phyloP scores from a whole-genome alignment of 257 asterid genomes.

The Penstemon barbatus region DNA sequence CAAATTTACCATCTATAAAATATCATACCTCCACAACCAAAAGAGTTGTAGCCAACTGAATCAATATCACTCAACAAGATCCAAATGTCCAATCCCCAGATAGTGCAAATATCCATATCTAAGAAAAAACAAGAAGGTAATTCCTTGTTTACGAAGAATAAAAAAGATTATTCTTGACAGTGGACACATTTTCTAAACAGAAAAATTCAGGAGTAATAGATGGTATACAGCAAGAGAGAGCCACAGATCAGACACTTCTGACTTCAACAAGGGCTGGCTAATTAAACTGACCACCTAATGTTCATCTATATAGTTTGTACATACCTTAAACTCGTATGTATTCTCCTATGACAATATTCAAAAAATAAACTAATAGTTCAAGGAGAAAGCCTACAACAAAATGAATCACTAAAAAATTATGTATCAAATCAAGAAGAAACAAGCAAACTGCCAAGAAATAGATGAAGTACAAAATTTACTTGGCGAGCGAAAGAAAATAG shows the following conservation, averaged over 20 bases:
- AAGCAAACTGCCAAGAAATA: not conserved
- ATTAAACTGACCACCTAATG: constrained; percentile 6
- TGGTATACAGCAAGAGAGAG: not conserved
- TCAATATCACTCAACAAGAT: constrained; percentile 65
- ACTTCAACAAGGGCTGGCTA: constrained; percentile 5
- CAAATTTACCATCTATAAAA: constrained; percentile 66
- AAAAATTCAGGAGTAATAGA: not conserved
- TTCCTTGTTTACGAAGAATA: constrained; percentile 43
- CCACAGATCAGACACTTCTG: not conserved
- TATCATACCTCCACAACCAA: constrained; percentile 84
- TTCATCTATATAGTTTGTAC: constrained; percentile 5
- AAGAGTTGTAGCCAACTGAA: constrained; percentile 70
- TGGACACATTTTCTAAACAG: constrained; percentile 27
- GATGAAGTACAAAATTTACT: not conserved
- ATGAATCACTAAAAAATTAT: not conserved
- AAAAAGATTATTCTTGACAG: constrained; percentile 25
- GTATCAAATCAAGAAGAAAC: not conserved
- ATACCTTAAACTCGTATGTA: not conserved
- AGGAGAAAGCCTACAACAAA: not conserved
- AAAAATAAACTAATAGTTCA: not conserved
- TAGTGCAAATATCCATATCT: constrained; percentile 83
- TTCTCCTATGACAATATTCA: not conserved
- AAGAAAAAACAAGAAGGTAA: constrained; percentile 49
- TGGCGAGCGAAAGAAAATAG: not conserved
- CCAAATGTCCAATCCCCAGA: constrained; percentile 84